Evolutionary conservation across 1,284 basidiomycete species (phyloP), one percentile per base, ranked within the genome.

Genomic region (Earliella scabrosa): DNA sequence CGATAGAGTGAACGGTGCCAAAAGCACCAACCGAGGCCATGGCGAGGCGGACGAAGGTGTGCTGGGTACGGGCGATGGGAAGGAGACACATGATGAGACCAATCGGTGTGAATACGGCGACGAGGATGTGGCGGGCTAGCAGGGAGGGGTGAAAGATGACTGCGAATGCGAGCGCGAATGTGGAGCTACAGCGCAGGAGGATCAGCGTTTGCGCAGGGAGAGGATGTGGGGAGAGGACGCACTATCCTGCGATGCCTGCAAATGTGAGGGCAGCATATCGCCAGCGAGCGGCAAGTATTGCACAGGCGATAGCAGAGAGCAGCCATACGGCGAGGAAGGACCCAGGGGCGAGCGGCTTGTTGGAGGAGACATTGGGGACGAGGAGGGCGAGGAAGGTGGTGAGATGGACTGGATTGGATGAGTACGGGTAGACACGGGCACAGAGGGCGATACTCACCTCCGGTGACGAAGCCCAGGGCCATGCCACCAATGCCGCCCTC

Each of bases 401-500:
- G 16, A 83, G 60, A 63, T 88, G 82, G 8, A 86, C 84, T 87
- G 31, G 40, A 43, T 10, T 14, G 39, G 34, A 23, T 47, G 52
- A 50, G 50, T 24, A 13, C 9, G 1, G n/a, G 3, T 10, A 2
- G 3, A 21, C 7, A 26, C 32, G 9, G 39, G 39, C 1, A 1
- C 1, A 14, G 4, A 39, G n/a, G 29, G 21, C 36, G 14, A 13
- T 8, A 75, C 80, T 38, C 66, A 87, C 86, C 66, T 60, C 86
- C 86, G 59, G 87, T 86, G 8, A 75, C 68, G 70, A 81, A 88
- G 14, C 86, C 87, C 18, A 75, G 66, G 8, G 78, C 75, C 16
- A 86, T 60, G 9, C 87, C 87, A 48, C 87, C 87, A 16, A 87
- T 56, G 3, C 87, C 87, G 36, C 86, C 85, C 66, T 82, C 81